Evolutionary conservation across 495 filamentous ascomycete genomes (phyloP), one percentile per base, ranked within the genome.

Genomic region (Penicillium atrosanguineum): DNA sequence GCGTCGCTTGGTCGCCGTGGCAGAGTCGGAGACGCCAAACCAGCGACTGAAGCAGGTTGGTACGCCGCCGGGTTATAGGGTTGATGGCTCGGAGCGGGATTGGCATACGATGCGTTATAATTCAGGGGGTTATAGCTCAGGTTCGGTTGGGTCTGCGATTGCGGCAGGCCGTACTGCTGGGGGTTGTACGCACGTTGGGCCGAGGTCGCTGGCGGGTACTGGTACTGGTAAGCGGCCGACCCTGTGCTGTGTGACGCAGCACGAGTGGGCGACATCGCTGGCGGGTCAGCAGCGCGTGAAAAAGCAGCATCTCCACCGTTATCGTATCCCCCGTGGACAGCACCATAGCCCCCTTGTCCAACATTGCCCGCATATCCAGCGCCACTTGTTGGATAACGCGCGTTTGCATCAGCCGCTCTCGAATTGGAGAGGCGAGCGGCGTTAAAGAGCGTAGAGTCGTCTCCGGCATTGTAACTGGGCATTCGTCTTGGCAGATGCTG

Each of bases 401-500:
- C 51, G 51, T 67, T 69, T 23, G 52, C 41, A 38, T 64, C 68
- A 44, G 61, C 59, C 37, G 51, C 64, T 66, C 66, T 61, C 57
- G 64, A 46, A 58, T 68, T 62, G 55, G 69, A 60, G 43, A 60
- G 28, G 63, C 69, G 54, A 14, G 60, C 38, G 11, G 61, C 39
- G 36, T 77, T 75, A 60, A 81, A 74, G 55, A 82, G 76, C 20
- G 60, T 65, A 34, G 78, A 78, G 67, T 95, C 89, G 67, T 95
- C 89, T 55, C 88, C 90, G 60, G 78, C 83, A 64, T 91, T 86
- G 71, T 87, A 93, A 67, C 90, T 93, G 46, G 83, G 76, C 62
- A 78, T 78, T 48, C 84, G 83, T 52, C 86, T 78, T 29, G 80
- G 73, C 20, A 59, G 34, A 41, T 70, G 67, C 29, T 64, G 56